These are phyloP conservation scores for Diplodia corticola DNA, from an alignment of 2,329 filamentous ascomycete species.

Conservation along the genomic window DNA sequence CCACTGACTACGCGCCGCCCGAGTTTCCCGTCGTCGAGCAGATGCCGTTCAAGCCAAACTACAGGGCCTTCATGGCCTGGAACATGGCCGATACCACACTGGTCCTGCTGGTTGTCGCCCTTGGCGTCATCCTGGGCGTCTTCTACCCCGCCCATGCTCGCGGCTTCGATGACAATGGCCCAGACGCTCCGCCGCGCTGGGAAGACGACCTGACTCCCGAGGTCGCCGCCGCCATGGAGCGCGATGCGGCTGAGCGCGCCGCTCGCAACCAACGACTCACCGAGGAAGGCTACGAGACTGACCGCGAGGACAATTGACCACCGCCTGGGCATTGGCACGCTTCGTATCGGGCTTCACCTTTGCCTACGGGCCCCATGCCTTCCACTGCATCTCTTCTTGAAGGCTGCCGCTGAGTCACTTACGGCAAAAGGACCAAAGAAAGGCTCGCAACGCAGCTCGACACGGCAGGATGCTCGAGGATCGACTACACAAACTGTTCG, in stretches of 20 bases:
- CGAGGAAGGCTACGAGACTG: neutral
- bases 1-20: neutral
- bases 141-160: neutral
- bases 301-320: neutral
- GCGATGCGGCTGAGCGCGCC: neutral
- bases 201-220: neutral
- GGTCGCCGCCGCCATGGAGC: neutral
- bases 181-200: neutral
- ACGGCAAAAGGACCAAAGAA: too few species aligned
- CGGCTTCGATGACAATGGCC: neutral
- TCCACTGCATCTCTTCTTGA: too few species aligned
- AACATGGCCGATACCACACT: neutral
- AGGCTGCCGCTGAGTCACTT: too few species aligned
- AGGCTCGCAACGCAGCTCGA: too few species aligned
- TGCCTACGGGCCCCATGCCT: too few species aligned
- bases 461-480: too few species aligned
- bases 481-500: too few species aligned
- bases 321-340: too few species aligned
- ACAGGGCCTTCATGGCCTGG: neutral
- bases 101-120: neutral
- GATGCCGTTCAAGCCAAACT: neutral
- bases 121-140: neutral
- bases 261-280: neutral
- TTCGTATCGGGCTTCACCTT: too few species aligned
- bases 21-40: neutral